Evolutionary conservation across 2,329 filamentous ascomycete genomes (phyloP), one percentile per base, ranked within the genome.

Genomic region (Coniochaeta pulveracea): DNA sequence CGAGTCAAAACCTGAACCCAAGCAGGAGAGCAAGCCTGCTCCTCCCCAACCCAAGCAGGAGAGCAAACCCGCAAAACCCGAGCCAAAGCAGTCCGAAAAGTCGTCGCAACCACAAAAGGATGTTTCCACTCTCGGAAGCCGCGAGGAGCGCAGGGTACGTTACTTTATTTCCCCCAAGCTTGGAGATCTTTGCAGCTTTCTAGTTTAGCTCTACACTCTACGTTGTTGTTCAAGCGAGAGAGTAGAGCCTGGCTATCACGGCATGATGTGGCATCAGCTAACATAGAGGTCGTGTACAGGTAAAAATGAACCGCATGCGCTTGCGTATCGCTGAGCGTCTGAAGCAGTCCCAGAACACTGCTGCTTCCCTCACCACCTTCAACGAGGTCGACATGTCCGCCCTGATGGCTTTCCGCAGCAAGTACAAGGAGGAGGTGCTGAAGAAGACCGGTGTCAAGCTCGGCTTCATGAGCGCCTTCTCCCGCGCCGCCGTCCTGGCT

Each of bases 271-370:
- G 22, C 32, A 11, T 8, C 12, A 22, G 18, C 16, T n/a, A 9
- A 16, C 27, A 12, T 16, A 8, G 19, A 37, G 46, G 33, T 47
- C 26, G 26, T 34, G 14, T 40, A 26, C 48, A 91, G 84, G 85
- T 96, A 51, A 98, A 98, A 72, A 98, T 98, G 91, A 96, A 96
- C 69, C 85, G 91, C 44, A 98, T 98, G 91, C 86, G 91, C 44
- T 76, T 96, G 40, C 80, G 91, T 41, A 98, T 96, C 47, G 85
- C 91, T 33, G 91, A 98, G 67, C 86, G 91, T 47, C 74, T 98
- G 44, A 98, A 98, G 76, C 91, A 98, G 58, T 96, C 91, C 14
- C 91, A 98, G 57, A 98, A 98, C 65, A 96, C 91, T 2, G 89
- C 91, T 33, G 91, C 91, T 27, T 94, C 91, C 4, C 70, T 98